These are phyloP conservation scores for Debaryomyces singareniensis DNA, from an alignment of 1,139 yeast species.

Conservation along the genomic window DNA sequence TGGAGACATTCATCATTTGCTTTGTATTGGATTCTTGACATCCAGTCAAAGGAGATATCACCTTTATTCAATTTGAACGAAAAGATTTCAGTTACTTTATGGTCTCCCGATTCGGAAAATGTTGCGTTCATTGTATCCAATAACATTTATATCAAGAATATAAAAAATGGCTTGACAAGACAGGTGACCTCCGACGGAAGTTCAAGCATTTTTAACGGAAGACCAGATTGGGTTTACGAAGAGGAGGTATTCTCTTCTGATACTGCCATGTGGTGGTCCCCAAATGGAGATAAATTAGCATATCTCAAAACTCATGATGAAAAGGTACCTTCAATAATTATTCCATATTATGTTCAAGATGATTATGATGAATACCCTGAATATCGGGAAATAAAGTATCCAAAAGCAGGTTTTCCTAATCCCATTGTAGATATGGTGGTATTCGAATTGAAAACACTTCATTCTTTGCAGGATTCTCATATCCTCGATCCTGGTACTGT, in stretches of 20 bases:
- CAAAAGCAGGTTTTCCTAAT: slow-evolving; percentile 42
- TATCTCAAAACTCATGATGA: slow-evolving; percentile 48
- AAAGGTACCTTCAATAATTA: slow-evolving; percentile 43
- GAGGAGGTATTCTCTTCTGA: slow-evolving; percentile 51
- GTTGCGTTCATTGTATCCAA: slow-evolving; percentile 64
- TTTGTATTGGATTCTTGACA: slow-evolving; percentile 50
- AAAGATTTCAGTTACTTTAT: slow-evolving; percentile 50
- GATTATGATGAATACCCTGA: slow-evolving; percentile 39
- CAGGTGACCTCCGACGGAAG: slow-evolving; percentile 48
- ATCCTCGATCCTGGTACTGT: slow-evolving; percentile 8
- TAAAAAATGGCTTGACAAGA: slow-evolving; percentile 11
- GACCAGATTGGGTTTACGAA: slow-evolving; percentile 61
- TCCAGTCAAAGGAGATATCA: slow-evolving; percentile 16
- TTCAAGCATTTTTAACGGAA: slow-evolving; percentile 45
- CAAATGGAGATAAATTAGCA: slow-evolving; percentile 40
- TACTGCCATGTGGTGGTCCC: slow-evolving; percentile 56
- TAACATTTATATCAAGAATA: slow-evolving; percentile 44
- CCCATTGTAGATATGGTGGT: slow-evolving; percentile 37
- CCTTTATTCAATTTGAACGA: slow-evolving; percentile 19
- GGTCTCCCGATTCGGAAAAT: slow-evolving; percentile 68
- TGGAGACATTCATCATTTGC: slow-evolving; percentile 78
- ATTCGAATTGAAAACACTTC: slow-evolving; percentile 17
- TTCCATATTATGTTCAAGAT: slow-evolving; percentile 49
- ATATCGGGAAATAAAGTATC: slow-evolving; percentile 33
- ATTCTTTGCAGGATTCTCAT: slow-evolving; percentile 1